Conservation (phyloP, 2,329 filamentous ascomycete species). For the Aspergillus japonicus region DNA sequence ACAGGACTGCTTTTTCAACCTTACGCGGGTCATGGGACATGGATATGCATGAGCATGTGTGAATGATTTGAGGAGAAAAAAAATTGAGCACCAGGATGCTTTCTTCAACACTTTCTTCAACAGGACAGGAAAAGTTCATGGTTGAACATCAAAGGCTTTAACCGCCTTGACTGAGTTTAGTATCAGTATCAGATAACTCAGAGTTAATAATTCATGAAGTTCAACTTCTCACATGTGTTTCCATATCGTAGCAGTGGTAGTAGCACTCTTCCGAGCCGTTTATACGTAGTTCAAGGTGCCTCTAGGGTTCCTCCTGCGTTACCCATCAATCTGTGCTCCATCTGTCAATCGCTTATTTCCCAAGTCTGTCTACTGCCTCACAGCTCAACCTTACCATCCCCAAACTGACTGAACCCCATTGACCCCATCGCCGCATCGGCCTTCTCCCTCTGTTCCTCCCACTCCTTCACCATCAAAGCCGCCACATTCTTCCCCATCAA, state of each 20-base stretch:
- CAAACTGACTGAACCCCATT: not conserved
- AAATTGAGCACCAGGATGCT: conserved; percentile 23
- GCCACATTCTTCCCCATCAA: conserved; percentile 72
- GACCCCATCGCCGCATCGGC: conserved; percentile 1
- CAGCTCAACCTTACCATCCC: conserved; percentile 9
- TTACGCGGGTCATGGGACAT: conserved; percentile 39
- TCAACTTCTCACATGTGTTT: not conserved
- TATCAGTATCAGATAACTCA: not conserved
- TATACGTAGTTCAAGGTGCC: too few species aligned
- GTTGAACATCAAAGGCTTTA: conserved; percentile 6
- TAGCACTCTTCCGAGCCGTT: too few species aligned
- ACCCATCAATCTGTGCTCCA: not conserved
- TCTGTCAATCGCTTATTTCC: too few species aligned
- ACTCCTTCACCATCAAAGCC: conserved; percentile 55
- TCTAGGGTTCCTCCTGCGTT: too few species aligned
- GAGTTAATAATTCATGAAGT: not conserved
- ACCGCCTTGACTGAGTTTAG: not conserved
- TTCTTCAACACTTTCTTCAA: conserved; percentile 30
- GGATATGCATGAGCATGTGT: conserved; percentile 27
- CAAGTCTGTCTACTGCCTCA: not conserved
- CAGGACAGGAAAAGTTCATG: conserved; percentile 23
- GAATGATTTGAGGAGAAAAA: conserved; percentile 13
- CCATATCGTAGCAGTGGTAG: not conserved
- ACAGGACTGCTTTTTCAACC: conserved; percentile 44
- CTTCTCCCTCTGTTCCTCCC: conserved; percentile 37